These are phyloP conservation scores for Taphrina betulina DNA, from an alignment of 1,139 yeast species.

Conservation along the genomic window DNA sequence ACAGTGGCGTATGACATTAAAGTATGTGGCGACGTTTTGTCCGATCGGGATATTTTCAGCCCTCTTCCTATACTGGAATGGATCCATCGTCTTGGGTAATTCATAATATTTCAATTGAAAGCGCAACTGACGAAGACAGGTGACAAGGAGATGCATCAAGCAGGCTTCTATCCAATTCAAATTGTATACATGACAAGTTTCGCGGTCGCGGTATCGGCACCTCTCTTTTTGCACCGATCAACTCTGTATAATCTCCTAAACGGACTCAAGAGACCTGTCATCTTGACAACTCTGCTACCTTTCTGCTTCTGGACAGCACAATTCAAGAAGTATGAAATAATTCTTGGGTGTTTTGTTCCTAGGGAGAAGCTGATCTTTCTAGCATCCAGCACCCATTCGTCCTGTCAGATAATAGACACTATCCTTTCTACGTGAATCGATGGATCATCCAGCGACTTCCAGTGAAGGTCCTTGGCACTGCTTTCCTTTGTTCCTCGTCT, in stretches of 20 bases:
- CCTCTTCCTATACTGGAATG: conserved; percentile 61
- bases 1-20: too few species aligned
- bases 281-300: not conserved
- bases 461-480: conserved; percentile 50
- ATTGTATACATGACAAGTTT: conserved; percentile 73
- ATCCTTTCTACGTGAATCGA: conserved; percentile 66
- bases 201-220: conserved; percentile 63
- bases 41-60: conserved; percentile 54
- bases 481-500: conserved; percentile 43
- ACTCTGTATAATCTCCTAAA: not conserved
- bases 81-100: conserved; percentile 69
- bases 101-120: not conserved
- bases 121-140: conserved; percentile 46
- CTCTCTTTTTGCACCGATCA: not conserved
- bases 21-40: conserved; percentile 19
- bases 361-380: too few species aligned
- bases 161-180: conserved; percentile 74
- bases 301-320: not conserved
- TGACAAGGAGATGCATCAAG: conserved; percentile 79
- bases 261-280: not conserved
- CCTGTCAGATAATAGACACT: conserved; percentile 91
- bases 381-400: conserved; percentile 86
- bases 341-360: too few species aligned
- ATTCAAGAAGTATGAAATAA: too few species aligned
- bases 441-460: conserved; percentile 55